Evolutionary conservation across 768 basidiomycete species (phyloP), one percentile per base, ranked within the genome.

Genomic region (Plicaturopsis crispa): DNA sequence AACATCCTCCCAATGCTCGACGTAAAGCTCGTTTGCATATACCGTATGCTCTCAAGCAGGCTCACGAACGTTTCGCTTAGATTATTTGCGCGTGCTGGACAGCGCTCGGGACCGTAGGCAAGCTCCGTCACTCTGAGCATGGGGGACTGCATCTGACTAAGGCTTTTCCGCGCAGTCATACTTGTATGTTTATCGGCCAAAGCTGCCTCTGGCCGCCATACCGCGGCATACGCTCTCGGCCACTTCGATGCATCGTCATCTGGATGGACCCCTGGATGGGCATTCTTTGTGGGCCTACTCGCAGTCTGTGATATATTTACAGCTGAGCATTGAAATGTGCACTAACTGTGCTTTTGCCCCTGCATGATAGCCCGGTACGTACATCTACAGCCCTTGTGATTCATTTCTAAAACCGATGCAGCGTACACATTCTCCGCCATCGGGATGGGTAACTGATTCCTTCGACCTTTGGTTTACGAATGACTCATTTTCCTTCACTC

Each of bases 251-350:
- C 73, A 1, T 70, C 77, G n/a, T 54, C 61, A n/a, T 75, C 80
- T 0, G 80, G 80, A 5, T 82, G 80, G 80, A 69, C 67, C 2
- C 65, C 74, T 10, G 80, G 75, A 22, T 82, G 78, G 78, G 66
- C 76, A 0, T 83, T 80, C 50, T 82, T 80, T 52, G 75, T 80
- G 23, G 79, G 79, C 22, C 49, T 80, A 16, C 62, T 78, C 17
- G 75, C 72, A 31, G 75, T 77, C n/a, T n/a, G n/a, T 31, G 16
- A 37, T n/a, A 4, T 38, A 28, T 31, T 17, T 20, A n/a, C n/a
- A n/a, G n/a, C n/a, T n/a, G n/a, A n/a, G n/a, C n/a, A n/a, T n/a
- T n/a, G n/a, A n/a, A n/a, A n/a, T n/a, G n/a, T n/a, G n/a, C n/a
- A n/a, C n/a, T n/a, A n/a, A n/a, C n/a, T n/a, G n/a, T n/a, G n/a